phyloP scores from a whole-genome alignment of 331 rosid genomes.

The Quercus lobata region DNA sequence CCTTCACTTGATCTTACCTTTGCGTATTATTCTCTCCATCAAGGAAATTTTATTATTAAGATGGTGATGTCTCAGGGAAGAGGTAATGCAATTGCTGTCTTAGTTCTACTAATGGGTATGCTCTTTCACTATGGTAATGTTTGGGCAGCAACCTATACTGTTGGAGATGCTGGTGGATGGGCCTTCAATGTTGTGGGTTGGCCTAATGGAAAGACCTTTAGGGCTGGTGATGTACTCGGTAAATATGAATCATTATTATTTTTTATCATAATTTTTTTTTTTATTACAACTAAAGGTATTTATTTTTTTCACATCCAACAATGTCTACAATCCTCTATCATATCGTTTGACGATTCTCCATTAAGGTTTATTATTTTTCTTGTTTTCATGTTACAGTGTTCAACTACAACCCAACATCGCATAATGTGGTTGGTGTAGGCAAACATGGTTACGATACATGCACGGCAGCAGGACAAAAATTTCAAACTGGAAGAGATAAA shows the following conservation, averaged over 20 bases:
- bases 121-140: not conserved
- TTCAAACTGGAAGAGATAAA: not conserved
- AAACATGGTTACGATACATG: not conserved
- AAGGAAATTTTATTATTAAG: not conserved
- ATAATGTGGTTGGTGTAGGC: not conserved
- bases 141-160: not conserved
- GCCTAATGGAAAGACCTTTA: slow-evolving; percentile 12
- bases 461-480: not conserved
- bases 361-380: not conserved
- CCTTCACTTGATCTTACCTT: too few relatives aligned
- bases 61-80: not conserved
- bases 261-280: too few relatives aligned
- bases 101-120: not conserved
- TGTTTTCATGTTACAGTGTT: not conserved
- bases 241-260: too few relatives aligned
- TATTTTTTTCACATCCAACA: too few relatives aligned
- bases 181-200: not conserved
- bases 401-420: not conserved
- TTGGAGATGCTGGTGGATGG: slow-evolving; percentile 22
- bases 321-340: too few relatives aligned
- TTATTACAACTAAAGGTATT: too few relatives aligned
- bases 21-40: too few relatives aligned
- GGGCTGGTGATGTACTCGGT: slow-evolving; percentile 4
- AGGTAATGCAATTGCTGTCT: not conserved
- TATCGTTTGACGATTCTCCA: not conserved